These are phyloP conservation scores for Cryptosporidium muris DNA, from an alignment of 169 alveolate genomes.

Conservation along the genomic window DNA sequence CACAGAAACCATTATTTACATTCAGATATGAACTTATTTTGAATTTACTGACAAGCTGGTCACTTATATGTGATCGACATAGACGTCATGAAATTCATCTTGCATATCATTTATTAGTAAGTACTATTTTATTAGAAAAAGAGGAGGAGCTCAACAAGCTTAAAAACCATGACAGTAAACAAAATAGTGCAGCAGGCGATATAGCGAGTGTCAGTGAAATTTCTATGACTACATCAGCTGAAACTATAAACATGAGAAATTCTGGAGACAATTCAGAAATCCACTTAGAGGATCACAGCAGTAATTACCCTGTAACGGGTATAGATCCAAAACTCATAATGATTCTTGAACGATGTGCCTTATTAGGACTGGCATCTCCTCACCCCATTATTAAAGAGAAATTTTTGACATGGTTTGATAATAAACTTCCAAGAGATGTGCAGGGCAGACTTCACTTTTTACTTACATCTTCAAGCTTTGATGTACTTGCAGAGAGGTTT, in stretches of 20 bases:
- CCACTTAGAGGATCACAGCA: background rate
- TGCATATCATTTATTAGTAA: constrained; percentile 33
- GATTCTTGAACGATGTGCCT: constrained; percentile 40
- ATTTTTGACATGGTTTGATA: constrained; percentile 36
- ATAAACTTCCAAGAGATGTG: constrained; percentile 44
- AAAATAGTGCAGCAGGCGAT: too few species aligned
- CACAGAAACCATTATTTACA: background rate
- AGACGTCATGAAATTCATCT: constrained; percentile 39
- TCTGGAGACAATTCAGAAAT: too few species aligned
- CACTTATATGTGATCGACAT: constrained; percentile 53
- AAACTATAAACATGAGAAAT: too few species aligned
- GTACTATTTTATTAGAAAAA: constrained; percentile 6
- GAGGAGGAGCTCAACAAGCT: constrained; percentile 14
- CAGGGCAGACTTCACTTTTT: constrained; percentile 46
- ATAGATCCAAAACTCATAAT: background rate
- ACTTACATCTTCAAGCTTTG: constrained; percentile 53
- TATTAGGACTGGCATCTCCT: constrained; percentile 53
- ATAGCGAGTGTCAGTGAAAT: too few species aligned
- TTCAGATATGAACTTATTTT: constrained; percentile 16
- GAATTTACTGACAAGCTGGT: constrained; percentile 46
- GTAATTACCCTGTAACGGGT: background rate
- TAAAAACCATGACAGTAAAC: too few species aligned
- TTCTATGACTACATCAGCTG: too few species aligned
- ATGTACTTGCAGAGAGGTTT: constrained; percentile 63
- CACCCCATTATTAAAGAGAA: constrained; percentile 41